These are phyloP conservation scores for Boletus barrowsii DNA, from an alignment of 768 basidiomycete species.

Conservation along the genomic window DNA sequence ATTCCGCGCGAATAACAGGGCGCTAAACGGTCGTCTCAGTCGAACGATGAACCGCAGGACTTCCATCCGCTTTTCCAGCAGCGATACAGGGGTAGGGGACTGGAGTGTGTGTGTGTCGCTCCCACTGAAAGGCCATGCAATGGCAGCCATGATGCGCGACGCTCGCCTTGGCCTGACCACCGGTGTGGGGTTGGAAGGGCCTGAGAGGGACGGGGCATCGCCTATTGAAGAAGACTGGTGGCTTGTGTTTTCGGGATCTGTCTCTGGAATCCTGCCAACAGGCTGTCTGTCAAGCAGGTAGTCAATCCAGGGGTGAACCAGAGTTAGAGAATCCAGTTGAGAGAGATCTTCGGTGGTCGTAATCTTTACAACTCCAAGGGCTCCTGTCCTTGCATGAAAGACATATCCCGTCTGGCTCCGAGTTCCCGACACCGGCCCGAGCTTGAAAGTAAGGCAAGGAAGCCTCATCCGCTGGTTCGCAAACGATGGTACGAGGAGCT, in stretches of 20 bases:
- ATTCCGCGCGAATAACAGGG: not conserved
- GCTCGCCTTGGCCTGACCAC: not conserved
- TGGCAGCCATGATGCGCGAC: not conserved
- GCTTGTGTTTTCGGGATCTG: not conserved
- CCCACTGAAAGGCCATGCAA: not conserved
- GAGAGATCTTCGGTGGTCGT: slow-evolving; percentile 4
- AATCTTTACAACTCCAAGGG: slow-evolving; percentile 2
- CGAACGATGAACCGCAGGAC: slow-evolving; percentile 1
- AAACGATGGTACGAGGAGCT: not conserved
- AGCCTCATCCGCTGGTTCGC: not conserved
- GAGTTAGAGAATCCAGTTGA: not conserved
- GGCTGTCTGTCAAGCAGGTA: slow-evolving; percentile 4
- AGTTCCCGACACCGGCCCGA: not conserved
- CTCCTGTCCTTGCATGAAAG: not conserved
- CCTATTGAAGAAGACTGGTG: not conserved
- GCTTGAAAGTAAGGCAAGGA: slow-evolving; percentile 1
- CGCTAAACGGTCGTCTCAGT: not conserved
- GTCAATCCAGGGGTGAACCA: slow-evolving; percentile 6
- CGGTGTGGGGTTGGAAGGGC: not conserved
- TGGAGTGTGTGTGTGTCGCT: not conserved
- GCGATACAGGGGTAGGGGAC: not conserved
- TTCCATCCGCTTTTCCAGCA: not conserved
- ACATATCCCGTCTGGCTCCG: not conserved
- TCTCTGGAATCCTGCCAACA: not conserved
- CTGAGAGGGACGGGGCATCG: no score